Evolutionary conservation across 2,329 filamentous ascomycete species (phyloP).

Genomic region (Gliomastix tumulicola): DNA sequence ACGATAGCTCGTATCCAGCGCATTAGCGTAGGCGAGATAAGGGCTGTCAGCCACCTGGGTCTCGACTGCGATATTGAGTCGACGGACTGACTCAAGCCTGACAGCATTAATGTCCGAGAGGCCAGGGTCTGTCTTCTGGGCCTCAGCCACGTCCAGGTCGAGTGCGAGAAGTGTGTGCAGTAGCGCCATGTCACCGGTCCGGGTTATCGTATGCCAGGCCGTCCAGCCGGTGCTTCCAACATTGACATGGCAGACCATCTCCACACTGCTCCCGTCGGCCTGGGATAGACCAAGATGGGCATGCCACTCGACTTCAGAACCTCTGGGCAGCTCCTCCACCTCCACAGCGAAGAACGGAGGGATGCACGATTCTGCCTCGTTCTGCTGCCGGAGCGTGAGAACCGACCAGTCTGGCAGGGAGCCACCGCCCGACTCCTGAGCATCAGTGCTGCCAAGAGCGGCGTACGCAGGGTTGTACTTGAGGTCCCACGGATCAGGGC

Average conservation of each 20-base stretch:
- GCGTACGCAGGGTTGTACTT: constrained; percentile 48
- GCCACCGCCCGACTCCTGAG: constrained; percentile 13
- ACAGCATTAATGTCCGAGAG: not conserved
- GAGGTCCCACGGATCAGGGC: constrained; percentile 63
- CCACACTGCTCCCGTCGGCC: constrained; percentile 17
- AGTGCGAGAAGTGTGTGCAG: constrained; percentile 21
- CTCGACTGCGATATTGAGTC: constrained; percentile 8
- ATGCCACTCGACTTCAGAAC: constrained; percentile 78
- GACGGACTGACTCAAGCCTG: constrained; percentile 10
- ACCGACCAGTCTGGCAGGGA: constrained; percentile 44
- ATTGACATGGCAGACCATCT: constrained; percentile 10
- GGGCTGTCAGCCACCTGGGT: not conserved
- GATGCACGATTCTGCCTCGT: constrained; percentile 23
- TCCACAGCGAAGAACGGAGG: constrained; percentile 71
- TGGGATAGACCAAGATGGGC: constrained; percentile 51
- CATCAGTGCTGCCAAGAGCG: constrained; percentile 25
- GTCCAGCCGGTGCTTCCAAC: constrained; percentile 13
- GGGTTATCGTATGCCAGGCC: constrained; percentile 19
- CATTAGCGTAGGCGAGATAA: constrained; percentile 3
- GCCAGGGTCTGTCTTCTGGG: not conserved
- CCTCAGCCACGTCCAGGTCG: not conserved
- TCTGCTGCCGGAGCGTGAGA: constrained; percentile 27
- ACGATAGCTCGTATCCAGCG: no score
- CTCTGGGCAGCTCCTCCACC: constrained; percentile 69
- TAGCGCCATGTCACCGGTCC: constrained; percentile 6